Evolutionary conservation across 495 filamentous ascomycete genomes (phyloP), one percentile per base, ranked within the genome.

Genomic region (Hyaloscypha bicolor): DNA sequence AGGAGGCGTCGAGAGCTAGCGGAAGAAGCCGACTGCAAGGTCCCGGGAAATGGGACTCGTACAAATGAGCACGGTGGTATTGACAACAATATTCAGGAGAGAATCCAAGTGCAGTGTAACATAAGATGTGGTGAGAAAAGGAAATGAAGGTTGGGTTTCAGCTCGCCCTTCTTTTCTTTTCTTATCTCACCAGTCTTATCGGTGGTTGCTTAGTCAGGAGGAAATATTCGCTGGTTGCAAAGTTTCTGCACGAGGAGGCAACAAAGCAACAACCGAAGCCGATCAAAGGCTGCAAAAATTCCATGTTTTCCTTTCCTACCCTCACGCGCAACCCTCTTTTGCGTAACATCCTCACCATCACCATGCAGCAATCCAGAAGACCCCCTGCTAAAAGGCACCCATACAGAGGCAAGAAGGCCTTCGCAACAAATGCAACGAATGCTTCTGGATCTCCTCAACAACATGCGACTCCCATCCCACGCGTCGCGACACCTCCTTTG

Each of bases 401-500:
- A 25, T 45, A 62, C 31, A 57, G 62, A 64, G 65, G 69, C 16
- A 68, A 68, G 37, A 71, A 67, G 62, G 19, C 55, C 2, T 62
- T 71, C 21, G 31, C 65, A 37, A 65, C 65, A n/a, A 68, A 62
- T 60, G 22, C 53, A 29, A 6, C 9, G 22, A 56, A 56, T 56
- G n/a, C 53, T 31, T 30, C 53, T 25, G 25, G 25, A 56, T 3
- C 53, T 9, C 53, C 53, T 9, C 53, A 56, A 56, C 21, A 56
- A 56, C 42, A 48, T 48, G 30, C 21, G 48, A 29, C n/a, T 4
- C 56, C 31, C 25, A 60, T 64, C 21, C 37, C 52, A 19, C 55
- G 72, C 62, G 72, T 72, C 9, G 11, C 69, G 9, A 74, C 72
- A 19, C 72, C 72, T 52, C 72, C 72, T 55, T 68, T 74, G 21